Evolutionary conservation across 495 filamentous ascomycete genomes (phyloP).

Genomic region (Aspergillus asperescens): DNA sequence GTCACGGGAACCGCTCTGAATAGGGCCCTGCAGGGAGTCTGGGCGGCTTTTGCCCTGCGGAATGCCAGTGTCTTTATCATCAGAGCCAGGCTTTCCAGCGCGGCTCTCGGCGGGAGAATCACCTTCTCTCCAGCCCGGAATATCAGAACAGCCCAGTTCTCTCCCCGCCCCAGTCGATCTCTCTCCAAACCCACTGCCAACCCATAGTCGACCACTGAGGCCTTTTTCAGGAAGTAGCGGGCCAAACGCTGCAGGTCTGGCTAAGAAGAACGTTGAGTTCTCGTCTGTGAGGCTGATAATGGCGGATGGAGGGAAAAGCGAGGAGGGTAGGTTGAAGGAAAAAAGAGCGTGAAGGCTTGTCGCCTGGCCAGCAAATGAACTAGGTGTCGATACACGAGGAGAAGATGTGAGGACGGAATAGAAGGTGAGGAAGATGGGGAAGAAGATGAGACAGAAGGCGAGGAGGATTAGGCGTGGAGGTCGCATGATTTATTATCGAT

Average conservation of each 20-base stretch:
- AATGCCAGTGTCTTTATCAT: conserved; percentile 18
- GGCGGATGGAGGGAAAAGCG: conserved; percentile 89
- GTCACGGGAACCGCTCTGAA: conserved; percentile 20
- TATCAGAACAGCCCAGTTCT: conserved; percentile 95
- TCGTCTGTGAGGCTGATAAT: conserved; percentile 96
- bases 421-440: conserved; percentile 49
- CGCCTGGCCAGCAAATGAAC: conserved; percentile 36
- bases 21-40: conserved; percentile 25
- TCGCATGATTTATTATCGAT: conserved; percentile 55
- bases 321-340: conserved; percentile 61
- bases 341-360: conserved; percentile 51
- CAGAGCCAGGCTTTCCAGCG: conserved; percentile 26
- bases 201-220: conserved; percentile 80
- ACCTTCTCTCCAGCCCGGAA: conserved; percentile 79
- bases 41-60: conserved; percentile 22
- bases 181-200: conserved; percentile 84
- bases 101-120: conserved; percentile 31
- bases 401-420: conserved; percentile 45
- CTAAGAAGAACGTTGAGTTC: conserved; percentile 93
- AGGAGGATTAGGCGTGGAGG: conserved; percentile 49
- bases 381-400: conserved; percentile 36
- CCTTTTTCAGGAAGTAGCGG: conserved; percentile 69
- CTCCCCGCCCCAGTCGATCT: conserved; percentile 61
- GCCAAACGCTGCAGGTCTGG: conserved; percentile 89
- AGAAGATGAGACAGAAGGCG: conserved; percentile 50